Evolutionary conservation across 192 early-diverging fungal genomes (phyloP).

Genomic region (Phlyctochytrium bullatum): DNA sequence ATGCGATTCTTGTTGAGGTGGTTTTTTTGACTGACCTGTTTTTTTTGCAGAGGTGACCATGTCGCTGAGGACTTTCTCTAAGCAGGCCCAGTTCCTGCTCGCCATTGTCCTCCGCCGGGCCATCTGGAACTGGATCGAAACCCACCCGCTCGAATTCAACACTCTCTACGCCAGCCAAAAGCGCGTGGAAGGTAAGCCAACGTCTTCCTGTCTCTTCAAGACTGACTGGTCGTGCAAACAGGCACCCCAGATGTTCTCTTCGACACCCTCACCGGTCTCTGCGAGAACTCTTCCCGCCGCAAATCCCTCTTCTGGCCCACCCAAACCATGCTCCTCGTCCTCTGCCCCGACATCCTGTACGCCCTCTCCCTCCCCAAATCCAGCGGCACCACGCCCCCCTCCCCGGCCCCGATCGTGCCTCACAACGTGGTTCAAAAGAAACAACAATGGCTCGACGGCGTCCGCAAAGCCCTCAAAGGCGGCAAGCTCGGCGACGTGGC

Average conservation of each 20-base stretch:
- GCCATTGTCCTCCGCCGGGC: slow-evolving; percentile 73
- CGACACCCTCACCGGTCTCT: slow-evolving; percentile 62
- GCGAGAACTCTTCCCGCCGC: slow-evolving; percentile 60
- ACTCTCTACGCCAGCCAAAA: slow-evolving; percentile 61
- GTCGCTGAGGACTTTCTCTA: slow-evolving; percentile 28
- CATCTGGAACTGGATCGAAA: slow-evolving; percentile 93
- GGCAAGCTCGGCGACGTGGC: slow-evolving; percentile 62
- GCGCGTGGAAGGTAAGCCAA: slow-evolving; percentile 39
- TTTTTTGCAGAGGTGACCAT: slow-evolving; percentile 28
- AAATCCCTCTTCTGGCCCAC: slow-evolving; percentile 82
- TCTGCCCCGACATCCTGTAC: slow-evolving; percentile 80
- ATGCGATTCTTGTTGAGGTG: background rate
- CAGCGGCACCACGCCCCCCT: slow-evolving; percentile 2
- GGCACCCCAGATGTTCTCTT: slow-evolving; percentile 75
- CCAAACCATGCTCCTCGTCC: slow-evolving; percentile 76
- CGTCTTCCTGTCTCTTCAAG: background rate
- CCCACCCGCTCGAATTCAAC: slow-evolving; percentile 80
- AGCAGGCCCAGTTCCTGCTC: slow-evolving; percentile 67
- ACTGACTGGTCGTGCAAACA: background rate
- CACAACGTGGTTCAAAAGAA: slow-evolving; percentile 19
- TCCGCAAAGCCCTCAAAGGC: slow-evolving; percentile 27
- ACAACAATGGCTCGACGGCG: slow-evolving; percentile 29
- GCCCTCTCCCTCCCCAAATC: slow-evolving; percentile 36
- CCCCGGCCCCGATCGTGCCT: too few species aligned
- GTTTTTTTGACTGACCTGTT: background rate